A percentile compares a stretch with the other conserved stretches of the same genome.
Evolutionary conservation across 805 yeast genomes (phyloP).

Genomic region (Starmera quercuum): DNA sequence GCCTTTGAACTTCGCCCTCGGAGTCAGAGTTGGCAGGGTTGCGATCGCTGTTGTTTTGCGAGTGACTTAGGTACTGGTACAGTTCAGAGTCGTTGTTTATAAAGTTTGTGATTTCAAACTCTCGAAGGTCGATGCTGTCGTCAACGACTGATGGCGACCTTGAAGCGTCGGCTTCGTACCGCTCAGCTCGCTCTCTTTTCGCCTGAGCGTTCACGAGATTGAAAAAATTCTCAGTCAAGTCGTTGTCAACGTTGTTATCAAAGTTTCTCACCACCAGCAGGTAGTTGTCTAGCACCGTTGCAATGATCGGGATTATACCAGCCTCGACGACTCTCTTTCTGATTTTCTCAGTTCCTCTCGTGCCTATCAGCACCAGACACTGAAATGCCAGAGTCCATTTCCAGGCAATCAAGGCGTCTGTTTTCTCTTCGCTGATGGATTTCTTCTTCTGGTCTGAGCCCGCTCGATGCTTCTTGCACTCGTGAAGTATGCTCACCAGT

Average conservation of each 20-base stretch:
- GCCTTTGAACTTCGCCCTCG: neutral
- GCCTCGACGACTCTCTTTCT: conserved; percentile 85
- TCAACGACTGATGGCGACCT: neutral
- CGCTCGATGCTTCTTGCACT: conserved; percentile 37
- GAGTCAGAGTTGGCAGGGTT: conserved; percentile 2
- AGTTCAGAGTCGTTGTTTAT: neutral
- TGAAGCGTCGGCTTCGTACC: neutral
- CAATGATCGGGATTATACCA: conserved; percentile 83
- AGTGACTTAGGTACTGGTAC: neutral
- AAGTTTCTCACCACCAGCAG: conserved; percentile 32
- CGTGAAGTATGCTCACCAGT: conserved; percentile 75
- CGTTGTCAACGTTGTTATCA: conserved; percentile 17
- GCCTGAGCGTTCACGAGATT: conserved; percentile 3
- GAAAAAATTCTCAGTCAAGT: conserved; percentile 10
- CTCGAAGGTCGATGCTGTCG: neutral
- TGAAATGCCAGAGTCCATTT: conserved; percentile 96
- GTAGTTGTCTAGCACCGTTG: conserved; percentile 88
- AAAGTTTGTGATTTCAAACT: neutral
- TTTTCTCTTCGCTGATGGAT: conserved; percentile 24
- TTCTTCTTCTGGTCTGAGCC: conserved; percentile 9
- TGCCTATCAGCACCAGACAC: conserved; percentile 84
- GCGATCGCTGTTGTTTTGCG: neutral
- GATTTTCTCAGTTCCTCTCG: conserved; percentile 84
- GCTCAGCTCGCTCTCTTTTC: neutral
- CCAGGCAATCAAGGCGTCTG: conserved; percentile 69